Evolutionary conservation across 192 early-diverging fungal genomes (phyloP), one percentile per base, ranked within the genome.

Genomic region (Neocallimastix lanati): DNA sequence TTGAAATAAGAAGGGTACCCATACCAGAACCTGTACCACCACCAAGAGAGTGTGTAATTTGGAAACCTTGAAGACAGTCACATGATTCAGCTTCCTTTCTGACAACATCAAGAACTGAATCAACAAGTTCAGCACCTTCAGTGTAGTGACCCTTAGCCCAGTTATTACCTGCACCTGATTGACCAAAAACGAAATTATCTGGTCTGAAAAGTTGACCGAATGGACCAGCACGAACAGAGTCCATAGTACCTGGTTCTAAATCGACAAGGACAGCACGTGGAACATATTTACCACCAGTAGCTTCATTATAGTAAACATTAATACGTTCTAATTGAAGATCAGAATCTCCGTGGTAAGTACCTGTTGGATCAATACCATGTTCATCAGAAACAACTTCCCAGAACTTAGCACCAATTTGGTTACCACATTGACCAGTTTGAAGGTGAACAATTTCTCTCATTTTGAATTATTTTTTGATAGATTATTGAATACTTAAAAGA

Each of bases 231-330:
- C 94, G 93, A 81, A 97, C 91, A 18, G 92, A 88, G 80, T 98
- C 96, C 90, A 99, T 94, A 76, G 95, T 96, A 78, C 94, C 95
- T 21, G 96, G 94, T 88, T 99, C 97, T 21, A 99, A 87, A 85
- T n/a, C n/a, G n/a, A n/a, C n/a, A n/a, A n/a, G n/a, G n/a, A n/a
- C n/a, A n/a, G n/a, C n/a, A n/a, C n/a, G n/a, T n/a, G n/a, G n/a
- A n/a, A n/a, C n/a, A n/a, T n/a, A n/a, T n/a, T n/a, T n/a, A n/a
- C n/a, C n/a, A 82, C 86, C 87, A 81, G 84, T 50, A 58, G 93
- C 96, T 87, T 99, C 95, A 86, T 94, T 97, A 87, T 93, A 99
- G 88, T 97, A 99, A 78, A 99, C 97, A 80, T 96, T 96, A 85
- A 98, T 95, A 82, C 96, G n/a, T n/a, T n/a, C n/a, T n/a, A n/a